Conservation (phyloP, 2,329 filamentous ascomycete species). For the Pestalotiopsis sp. region DNA sequence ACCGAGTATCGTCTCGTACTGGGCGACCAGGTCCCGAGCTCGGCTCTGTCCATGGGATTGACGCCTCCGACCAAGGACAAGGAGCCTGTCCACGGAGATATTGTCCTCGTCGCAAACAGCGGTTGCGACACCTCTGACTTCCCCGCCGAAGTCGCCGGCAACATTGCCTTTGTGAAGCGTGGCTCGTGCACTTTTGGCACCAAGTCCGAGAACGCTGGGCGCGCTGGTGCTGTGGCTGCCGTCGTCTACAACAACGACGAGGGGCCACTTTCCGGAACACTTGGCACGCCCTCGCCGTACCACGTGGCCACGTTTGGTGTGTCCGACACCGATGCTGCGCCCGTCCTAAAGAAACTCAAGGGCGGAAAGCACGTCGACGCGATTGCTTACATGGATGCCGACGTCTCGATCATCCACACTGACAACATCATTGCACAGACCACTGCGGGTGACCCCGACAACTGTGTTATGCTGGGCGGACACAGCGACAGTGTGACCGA, state of each 20-base stretch:
- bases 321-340: conserved; percentile 59
- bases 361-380: conserved; percentile 51
- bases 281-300: conserved; percentile 61
- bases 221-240: conserved; percentile 70
- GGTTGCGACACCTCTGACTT: conserved; percentile 70
- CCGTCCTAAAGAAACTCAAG: conserved; percentile 57
- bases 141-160: conserved; percentile 58
- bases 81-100: conserved; percentile 59
- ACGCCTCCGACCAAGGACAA: conserved; percentile 66
- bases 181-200: conserved; percentile 72
- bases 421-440: conserved; percentile 68
- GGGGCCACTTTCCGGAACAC: conserved; percentile 66
- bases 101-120: conserved; percentile 63
- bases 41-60: conserved; percentile 62
- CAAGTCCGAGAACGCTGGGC: conserved; percentile 71
- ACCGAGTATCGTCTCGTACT: conserved; percentile 61
- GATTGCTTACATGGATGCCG: conserved; percentile 63
- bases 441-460: conserved; percentile 56
- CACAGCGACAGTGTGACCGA: conserved; percentile 66
- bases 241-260: conserved; percentile 75
- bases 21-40: conserved; percentile 51
- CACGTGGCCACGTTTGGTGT: conserved; percentile 73
- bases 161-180: conserved; percentile 72
- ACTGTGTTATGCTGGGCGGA: conserved; percentile 68
- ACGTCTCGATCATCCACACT: conserved; percentile 56